Conservation (phyloP, 169 alveolate genomes). For the Plasmodium vinckei region DNA sequence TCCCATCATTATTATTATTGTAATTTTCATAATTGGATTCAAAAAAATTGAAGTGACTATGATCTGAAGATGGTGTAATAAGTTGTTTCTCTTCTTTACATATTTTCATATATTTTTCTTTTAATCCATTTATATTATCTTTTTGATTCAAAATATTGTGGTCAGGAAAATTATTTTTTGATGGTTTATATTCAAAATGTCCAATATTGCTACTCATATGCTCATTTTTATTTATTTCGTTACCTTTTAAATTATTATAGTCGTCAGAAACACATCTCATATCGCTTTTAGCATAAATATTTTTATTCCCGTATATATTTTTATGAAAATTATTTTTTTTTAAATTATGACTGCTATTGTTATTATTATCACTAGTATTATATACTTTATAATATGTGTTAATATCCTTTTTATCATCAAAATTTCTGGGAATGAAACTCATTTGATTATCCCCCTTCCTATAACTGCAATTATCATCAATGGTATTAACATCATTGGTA, state of each 20-base stretch:
- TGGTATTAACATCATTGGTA: neutral
- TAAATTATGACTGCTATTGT: neutral
- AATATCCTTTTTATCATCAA: neutral
- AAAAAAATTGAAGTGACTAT: constrained; percentile 5
- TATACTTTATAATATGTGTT: neutral
- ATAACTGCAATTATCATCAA: neutral
- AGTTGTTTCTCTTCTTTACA: constrained; percentile 6
- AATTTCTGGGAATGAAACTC: no score
- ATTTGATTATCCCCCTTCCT: neutral
- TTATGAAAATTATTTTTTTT: constrained; percentile 20
- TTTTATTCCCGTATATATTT: constrained; percentile 24
- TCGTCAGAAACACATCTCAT: constrained; percentile 25
- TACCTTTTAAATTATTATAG: constrained; percentile 12
- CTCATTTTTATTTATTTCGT: constrained; percentile 4
- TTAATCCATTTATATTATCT: constrained; percentile 20
- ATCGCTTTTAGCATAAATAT: constrained; percentile 15
- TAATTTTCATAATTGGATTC: constrained; percentile 38
- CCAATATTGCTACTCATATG: constrained; percentile 1
- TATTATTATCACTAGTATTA: neutral
- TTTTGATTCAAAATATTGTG: constrained; percentile 9
- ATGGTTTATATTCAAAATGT: constrained; percentile 2
- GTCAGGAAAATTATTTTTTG: constrained; percentile 22
- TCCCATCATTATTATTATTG: constrained; percentile 18
- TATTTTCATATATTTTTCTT: constrained; percentile 39
- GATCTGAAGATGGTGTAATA: neutral